Evolutionary conservation across 2,329 filamentous ascomycete genomes (phyloP).

Genomic region (Fusarium sarcochroum): DNA sequence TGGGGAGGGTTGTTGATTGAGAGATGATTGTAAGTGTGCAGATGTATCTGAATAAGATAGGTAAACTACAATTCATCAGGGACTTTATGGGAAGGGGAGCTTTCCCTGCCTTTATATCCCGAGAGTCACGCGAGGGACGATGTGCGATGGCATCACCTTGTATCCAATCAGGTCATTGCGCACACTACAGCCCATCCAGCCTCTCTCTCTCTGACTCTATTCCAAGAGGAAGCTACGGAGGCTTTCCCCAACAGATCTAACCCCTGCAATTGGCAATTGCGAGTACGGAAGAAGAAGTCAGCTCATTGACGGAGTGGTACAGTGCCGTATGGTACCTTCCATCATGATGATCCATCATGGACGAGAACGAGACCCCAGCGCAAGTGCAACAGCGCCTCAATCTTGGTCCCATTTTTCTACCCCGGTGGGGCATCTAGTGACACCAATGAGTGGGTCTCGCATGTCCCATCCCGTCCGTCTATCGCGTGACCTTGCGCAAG

Average conservation of each 20-base stretch:
- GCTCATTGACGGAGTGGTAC: slow-evolving; percentile 3
- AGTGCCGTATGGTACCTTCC: slow-evolving; percentile 1
- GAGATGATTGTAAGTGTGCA: slow-evolving; percentile 11
- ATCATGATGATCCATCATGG: slow-evolving; percentile 32
- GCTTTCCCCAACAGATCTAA: slow-evolving; percentile 14
- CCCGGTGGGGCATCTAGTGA: slow-evolving; percentile 6
- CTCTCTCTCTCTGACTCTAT: slow-evolving; percentile 4
- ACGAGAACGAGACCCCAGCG: slow-evolving; percentile 6
- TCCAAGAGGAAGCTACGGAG: slow-evolving; percentile 11
- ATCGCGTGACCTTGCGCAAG: slow-evolving; percentile 55
- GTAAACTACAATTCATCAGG: slow-evolving; percentile 14
- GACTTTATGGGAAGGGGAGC: slow-evolving; percentile 30
- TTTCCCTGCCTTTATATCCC: slow-evolving; percentile 44
- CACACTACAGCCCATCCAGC: slow-evolving; percentile 1
- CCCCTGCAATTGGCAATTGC: slow-evolving; percentile 35
- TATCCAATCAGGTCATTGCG: slow-evolving; percentile 49
- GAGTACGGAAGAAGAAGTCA: slow-evolving; percentile 27
- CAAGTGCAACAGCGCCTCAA: slow-evolving; percentile 13
- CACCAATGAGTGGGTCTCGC: slow-evolving; percentile 34
- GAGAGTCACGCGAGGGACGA: slow-evolving; percentile 47
- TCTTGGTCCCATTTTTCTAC: slow-evolving; percentile 11
- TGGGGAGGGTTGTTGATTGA: neutral
- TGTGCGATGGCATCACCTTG: slow-evolving; percentile 47
- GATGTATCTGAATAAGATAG: slow-evolving; percentile 8
- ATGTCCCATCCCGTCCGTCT: slow-evolving; percentile 46